Conservation (phyloP, 768 basidiomycete genomes). For the Mycena indigotica region DNA sequence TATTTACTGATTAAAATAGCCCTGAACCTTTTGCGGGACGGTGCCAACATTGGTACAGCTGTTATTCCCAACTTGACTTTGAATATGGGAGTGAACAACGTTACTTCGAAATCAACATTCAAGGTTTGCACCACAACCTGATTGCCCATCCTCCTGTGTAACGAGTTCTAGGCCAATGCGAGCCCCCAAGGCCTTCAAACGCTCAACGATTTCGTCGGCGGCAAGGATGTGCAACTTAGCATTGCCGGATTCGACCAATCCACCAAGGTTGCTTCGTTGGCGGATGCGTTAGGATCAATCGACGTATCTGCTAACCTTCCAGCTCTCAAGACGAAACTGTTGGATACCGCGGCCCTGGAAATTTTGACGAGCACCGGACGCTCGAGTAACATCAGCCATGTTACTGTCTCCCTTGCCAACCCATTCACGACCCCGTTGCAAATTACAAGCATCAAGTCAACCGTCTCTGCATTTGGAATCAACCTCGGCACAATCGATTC, state of each 20-base stretch:
- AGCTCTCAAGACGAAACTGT: constrained; percentile 57
- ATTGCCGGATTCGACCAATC: constrained; percentile 64
- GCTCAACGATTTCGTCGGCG: constrained; percentile 67
- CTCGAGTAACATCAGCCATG: constrained; percentile 64
- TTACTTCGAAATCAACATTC: constrained; percentile 54
- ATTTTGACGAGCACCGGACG: constrained; percentile 68
- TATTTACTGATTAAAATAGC: constrained; percentile 33
- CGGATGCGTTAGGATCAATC: constrained; percentile 62
- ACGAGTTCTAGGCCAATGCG: constrained; percentile 51
- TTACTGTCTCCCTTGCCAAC: constrained; percentile 62
- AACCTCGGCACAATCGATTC: constrained; percentile 62
- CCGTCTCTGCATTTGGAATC: constrained; percentile 64
- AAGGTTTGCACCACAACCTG: constrained; percentile 29
- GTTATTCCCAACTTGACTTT: constrained; percentile 62
- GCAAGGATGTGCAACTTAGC: constrained; percentile 56
- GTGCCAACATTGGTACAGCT: constrained; percentile 58
- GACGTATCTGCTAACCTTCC: constrained; percentile 59
- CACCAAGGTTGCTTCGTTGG: constrained; percentile 58
- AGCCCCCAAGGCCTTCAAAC: constrained; percentile 63
- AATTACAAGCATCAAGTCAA: constrained; percentile 61
- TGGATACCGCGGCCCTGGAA: constrained; percentile 57
- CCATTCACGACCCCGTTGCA: constrained; percentile 64
- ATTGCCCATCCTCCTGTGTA: constrained; percentile 8
- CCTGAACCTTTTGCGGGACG: constrained; percentile 57
- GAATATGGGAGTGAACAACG: constrained; percentile 59